Percentiles rank a stretch among this genome's conserved stretches.
Evolutionary conservation across 1,284 basidiomycete genomes (phyloP).

Genomic region (Cryptococcus sp.): DNA sequence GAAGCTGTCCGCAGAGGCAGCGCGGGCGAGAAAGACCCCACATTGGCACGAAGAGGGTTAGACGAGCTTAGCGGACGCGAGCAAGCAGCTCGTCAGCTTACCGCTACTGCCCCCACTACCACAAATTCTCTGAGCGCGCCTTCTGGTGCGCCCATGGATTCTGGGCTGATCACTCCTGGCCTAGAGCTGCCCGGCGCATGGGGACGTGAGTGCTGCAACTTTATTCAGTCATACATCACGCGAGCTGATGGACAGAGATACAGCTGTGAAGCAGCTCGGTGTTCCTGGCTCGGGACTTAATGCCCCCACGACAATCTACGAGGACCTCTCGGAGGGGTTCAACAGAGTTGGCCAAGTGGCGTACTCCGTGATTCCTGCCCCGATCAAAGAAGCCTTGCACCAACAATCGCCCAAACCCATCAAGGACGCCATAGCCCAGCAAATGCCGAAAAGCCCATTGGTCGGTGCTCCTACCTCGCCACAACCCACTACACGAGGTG

Average conservation of each 20-base stretch:
- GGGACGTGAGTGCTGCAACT: slow-evolving; percentile 34
- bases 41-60: slow-evolving; percentile 11
- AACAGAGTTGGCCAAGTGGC: slow-evolving; percentile 42
- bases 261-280: slow-evolving; percentile 23
- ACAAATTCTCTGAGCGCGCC: not conserved
- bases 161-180: slow-evolving; percentile 37
- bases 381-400: slow-evolving; percentile 34
- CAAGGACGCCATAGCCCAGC: slow-evolving; percentile 8
- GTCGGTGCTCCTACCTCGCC: slow-evolving; percentile 1
- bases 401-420: slow-evolving; percentile 12
- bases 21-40: not conserved
- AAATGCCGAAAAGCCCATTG: not conserved
- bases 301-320: slow-evolving; percentile 35
- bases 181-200: slow-evolving; percentile 47
- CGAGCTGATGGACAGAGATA: not conserved
- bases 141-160: not conserved
- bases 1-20: slow-evolving; percentile 11
- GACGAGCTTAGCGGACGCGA: slow-evolving; percentile 37
- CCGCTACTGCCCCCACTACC: slow-evolving; percentile 9
- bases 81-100: slow-evolving; percentile 43
- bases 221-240: not conserved
- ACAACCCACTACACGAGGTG: slow-evolving; percentile 1
- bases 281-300: slow-evolving; percentile 29
- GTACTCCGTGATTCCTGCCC: slow-evolving; percentile 34
- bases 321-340: slow-evolving; percentile 40